A percentile compares a stretch with the other conserved stretches of the same genome.
These are phyloP conservation scores for Vigna hirtella DNA, from an alignment of 306 rosid genomes.

Conservation along the genomic window DNA sequence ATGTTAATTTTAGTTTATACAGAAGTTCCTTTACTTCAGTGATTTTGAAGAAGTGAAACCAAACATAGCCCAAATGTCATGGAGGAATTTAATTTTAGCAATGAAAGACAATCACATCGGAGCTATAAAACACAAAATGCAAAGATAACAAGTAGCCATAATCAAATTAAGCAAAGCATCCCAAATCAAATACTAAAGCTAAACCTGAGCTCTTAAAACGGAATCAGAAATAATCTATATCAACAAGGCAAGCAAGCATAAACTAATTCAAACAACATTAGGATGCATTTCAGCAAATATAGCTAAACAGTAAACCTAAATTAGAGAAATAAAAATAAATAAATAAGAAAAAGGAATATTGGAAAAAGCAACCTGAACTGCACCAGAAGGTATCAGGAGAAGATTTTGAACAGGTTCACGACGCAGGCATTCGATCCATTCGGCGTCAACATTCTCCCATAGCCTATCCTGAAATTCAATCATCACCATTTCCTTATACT, in stretches of 20 bases:
- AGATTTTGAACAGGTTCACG: constrained; percentile 67
- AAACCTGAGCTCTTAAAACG: constrained; percentile 1
- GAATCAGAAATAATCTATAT: background rate
- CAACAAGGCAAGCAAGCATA: background rate
- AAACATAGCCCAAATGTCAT: background rate
- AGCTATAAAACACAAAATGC: constrained; percentile 21
- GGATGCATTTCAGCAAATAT: constrained; percentile 6
- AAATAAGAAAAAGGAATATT: background rate
- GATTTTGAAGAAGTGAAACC: no score
- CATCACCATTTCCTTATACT: background rate
- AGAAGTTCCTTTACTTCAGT: no score
- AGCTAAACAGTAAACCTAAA: background rate
- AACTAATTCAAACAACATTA: constrained; percentile 15
- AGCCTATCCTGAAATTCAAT: constrained; percentile 64
- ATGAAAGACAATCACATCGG: constrained; percentile 12
- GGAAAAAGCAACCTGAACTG: constrained; percentile 59
- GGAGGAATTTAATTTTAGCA: background rate
- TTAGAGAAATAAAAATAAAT: background rate
- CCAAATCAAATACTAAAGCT: constrained; percentile 3
- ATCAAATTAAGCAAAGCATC: constrained; percentile 24
- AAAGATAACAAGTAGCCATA: background rate
- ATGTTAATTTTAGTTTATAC: no score
- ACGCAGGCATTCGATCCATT: constrained; percentile 85
- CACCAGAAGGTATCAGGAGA: constrained; percentile 81
- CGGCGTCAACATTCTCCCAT: constrained; percentile 75